Percentiles rank a stretch among this genome's conserved stretches.
Conservation (phyloP, 148 eudicot species). For the Amaranthus cruentus region DNA sequence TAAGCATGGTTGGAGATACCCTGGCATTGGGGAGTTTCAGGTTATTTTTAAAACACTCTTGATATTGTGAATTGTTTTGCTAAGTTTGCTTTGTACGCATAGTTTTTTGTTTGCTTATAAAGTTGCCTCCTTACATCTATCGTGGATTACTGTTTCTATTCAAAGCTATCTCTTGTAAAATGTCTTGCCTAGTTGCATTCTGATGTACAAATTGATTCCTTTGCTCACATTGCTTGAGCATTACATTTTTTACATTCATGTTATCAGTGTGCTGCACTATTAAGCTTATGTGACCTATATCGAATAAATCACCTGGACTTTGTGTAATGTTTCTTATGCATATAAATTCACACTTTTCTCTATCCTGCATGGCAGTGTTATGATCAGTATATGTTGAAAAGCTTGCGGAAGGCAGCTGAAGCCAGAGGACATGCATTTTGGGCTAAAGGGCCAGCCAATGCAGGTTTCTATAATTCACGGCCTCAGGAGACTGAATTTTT, state of each 20-base stretch:
- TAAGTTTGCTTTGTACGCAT: constrained; percentile 1
- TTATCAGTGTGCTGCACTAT: background rate
- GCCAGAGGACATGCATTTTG: constrained; percentile 80
- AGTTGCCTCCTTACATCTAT: background rate
- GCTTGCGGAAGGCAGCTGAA: constrained; percentile 82
- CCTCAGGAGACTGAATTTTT: constrained; percentile 97
- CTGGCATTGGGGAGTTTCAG: constrained; percentile 97
- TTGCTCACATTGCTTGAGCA: background rate
- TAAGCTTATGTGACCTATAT: background rate
- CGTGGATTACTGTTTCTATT: background rate
- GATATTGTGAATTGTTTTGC: constrained; percentile 8
- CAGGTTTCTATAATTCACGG: constrained; percentile 86
- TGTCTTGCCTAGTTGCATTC: background rate
- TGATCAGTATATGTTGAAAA: constrained; percentile 82
- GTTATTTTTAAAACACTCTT: constrained; percentile 31
- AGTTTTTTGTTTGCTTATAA: constrained; percentile 7
- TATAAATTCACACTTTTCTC: constrained; percentile 1
- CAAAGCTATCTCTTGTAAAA: too few species aligned
- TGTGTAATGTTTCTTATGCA: background rate
- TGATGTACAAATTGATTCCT: background rate
- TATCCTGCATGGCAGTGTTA: constrained; percentile 61
- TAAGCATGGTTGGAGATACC: constrained; percentile 97
- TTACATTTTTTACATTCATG: background rate
- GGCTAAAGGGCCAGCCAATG: constrained; percentile 87
- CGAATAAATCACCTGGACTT: background rate